Evolutionary conservation across 108 stramenopile species (phyloP).

Genomic region (Skeletonema potamos): DNA sequence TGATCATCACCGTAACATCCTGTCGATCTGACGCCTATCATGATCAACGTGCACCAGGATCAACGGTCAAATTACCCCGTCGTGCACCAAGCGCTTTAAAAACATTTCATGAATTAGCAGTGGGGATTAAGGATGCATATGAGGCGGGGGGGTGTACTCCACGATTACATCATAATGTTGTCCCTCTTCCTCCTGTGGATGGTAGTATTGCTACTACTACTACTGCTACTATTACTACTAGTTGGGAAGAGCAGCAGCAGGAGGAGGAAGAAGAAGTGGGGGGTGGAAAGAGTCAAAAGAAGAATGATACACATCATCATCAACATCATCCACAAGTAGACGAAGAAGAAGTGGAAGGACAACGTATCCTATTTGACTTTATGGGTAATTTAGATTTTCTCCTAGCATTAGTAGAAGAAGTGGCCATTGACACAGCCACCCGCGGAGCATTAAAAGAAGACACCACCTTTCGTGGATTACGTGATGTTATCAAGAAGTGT

Average conservation of each 20-base stretch:
- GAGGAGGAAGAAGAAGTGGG: constrained; percentile 7
- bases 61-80: constrained; percentile 77
- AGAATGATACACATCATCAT: background rate
- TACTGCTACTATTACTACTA: background rate
- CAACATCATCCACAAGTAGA: background rate
- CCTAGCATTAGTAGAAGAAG: constrained; percentile 81
- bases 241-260: too few relatives aligned
- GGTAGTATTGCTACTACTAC: background rate
- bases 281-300: constrained; percentile 11
- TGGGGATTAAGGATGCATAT: constrained; percentile 87
- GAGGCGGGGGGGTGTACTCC: constrained; percentile 74
- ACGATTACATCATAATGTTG: background rate
- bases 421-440: constrained; percentile 83
- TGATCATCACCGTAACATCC: constrained; percentile 83
- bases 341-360: constrained; percentile 46
- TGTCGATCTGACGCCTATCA: constrained; percentile 87
- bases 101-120: constrained; percentile 85
- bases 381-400: constrained; percentile 84
- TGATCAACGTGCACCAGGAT: constrained; percentile 82
- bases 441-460: constrained; percentile 87
- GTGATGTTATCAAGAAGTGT: constrained; percentile 88
- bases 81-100: constrained; percentile 81
- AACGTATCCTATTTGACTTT: constrained; percentile 72
- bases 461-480: constrained; percentile 75
- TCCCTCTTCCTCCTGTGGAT: background rate